Base-by-base conservation (phyloP, 306 rosid genomes). In the Amphicarpaea edgeworthii region DNA sequence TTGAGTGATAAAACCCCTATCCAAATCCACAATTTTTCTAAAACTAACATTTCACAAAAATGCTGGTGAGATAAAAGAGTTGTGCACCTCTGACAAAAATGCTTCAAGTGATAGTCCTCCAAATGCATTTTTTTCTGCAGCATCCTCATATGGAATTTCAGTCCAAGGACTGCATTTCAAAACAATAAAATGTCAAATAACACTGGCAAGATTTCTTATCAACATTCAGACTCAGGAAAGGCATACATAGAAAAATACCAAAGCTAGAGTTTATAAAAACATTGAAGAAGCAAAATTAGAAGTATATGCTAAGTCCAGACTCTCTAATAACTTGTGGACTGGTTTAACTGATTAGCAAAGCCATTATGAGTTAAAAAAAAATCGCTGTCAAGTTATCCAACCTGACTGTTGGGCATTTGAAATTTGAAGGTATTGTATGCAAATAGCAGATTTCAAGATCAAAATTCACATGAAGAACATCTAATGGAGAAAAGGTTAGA, bases 71-170 rank as follows among this genome's bases (percentile, higher is more conserved):
- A 21, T 10, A 73, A 41, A 73, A 68, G 47, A 68, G 40, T 51
- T 15, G 51, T 8, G 8, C 49, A 83, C 86, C 86, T 85, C 82
- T 15, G 99, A 89, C 78, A 92, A 85, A 79, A 96, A 96, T 41
- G 88, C 98, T 77, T 92, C 93, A 85, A 90, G 84, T 38, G 91
- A 87, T 42, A 96, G 72, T 73, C 93, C 99, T 74, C 93, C 93
- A 85, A 96, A 85, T 62, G 96, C 92, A 75, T 90, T 90, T 82
- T 49, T 85, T 86, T 95, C 91, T 1, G 86, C 96, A 62, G 91
- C 88, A 75, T 96, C 99, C 76, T 79, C 87, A 17, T 84, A 96
- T 40, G 89, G 97, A 63, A 73, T 63, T 77, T 87, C 96, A 50
- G 60, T 80, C 92, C 97, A 92, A 17, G 99, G 96, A 81, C 99